Evolutionary conservation across 1,139 yeast genomes (phyloP).

Genomic region (Candida glucosophila): DNA sequence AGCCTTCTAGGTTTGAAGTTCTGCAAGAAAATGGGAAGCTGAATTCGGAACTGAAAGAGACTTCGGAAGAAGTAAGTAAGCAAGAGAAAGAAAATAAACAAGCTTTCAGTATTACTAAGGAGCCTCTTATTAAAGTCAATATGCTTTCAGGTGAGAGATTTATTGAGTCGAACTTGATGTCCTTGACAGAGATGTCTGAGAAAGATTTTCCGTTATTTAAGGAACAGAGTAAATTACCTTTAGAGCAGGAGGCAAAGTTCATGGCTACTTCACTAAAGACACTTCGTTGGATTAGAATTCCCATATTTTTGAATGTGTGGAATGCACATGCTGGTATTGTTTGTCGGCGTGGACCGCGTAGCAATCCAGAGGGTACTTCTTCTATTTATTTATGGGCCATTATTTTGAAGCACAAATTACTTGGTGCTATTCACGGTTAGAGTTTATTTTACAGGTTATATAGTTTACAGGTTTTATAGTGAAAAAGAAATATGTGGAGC

Average conservation of each 20-base stretch:
- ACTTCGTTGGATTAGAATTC: constrained; percentile 58
- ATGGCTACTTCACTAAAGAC: constrained; percentile 45
- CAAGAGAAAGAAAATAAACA: constrained; percentile 4
- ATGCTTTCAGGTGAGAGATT: constrained; percentile 23
- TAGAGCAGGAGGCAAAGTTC: constrained; percentile 30
- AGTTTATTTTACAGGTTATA: too few species aligned
- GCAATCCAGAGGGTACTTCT: constrained; percentile 48
- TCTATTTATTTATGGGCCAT: constrained; percentile 46
- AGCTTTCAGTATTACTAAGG: constrained; percentile 14
- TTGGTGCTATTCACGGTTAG: too few species aligned
- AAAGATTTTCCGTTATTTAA: constrained; percentile 21
- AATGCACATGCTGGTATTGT: constrained; percentile 71
- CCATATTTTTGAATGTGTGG: constrained; percentile 55
- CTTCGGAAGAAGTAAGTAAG: too few species aligned
- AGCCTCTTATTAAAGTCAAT: too few species aligned
- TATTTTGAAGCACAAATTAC: constrained; percentile 26
- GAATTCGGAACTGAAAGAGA: too few species aligned
- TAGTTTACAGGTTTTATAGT: too few species aligned
- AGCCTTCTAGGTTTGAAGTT: constrained; percentile 4
- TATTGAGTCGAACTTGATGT: constrained; percentile 10
- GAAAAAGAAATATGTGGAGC: too few species aligned
- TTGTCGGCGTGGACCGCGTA: constrained; percentile 53
- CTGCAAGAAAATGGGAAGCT: constrained; percentile 7
- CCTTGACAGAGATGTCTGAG: constrained; percentile 12
- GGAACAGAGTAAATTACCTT: constrained; percentile 20